phyloP scores from a whole-genome alignment of 495 filamentous ascomycete genomes.

The Podospora bellae-mahoneyi region DNA sequence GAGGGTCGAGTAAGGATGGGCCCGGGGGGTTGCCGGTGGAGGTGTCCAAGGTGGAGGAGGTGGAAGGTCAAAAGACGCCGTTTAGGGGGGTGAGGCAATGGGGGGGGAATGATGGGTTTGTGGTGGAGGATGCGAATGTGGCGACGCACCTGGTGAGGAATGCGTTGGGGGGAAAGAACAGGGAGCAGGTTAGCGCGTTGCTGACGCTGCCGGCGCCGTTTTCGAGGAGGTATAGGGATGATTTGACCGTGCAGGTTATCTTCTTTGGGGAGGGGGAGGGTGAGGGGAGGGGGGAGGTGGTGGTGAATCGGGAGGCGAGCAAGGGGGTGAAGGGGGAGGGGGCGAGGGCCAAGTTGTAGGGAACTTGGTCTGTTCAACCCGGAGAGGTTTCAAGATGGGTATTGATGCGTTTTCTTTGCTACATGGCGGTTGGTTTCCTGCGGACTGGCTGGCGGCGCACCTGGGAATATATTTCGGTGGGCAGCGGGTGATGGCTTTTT shows the following conservation, averaged over 20 bases:
- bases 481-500: no score
- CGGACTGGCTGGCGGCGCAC: no score
- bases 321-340: constrained; percentile 53
- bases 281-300: constrained; percentile 60
- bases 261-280: constrained; percentile 86
- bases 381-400: no score
- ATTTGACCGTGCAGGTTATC: constrained; percentile 96
- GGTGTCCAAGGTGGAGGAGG: constrained; percentile 26
- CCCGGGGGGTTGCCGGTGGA: constrained; percentile 53
- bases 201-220: constrained; percentile 89
- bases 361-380: no score
- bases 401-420: no score
- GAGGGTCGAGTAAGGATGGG: constrained; percentile 33
- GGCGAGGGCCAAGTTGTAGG: constrained; percentile 41
- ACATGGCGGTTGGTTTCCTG: no score
- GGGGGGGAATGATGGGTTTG: constrained; percentile 72
- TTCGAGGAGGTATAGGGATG: constrained; percentile 87
- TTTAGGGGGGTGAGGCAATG: constrained; percentile 78
- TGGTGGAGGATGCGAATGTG: constrained; percentile 92
- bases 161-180: constrained; percentile 88
- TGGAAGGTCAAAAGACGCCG: constrained; percentile 62
- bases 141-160: constrained; percentile 96
- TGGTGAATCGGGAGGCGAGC: constrained; percentile 82
- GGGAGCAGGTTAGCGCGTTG: constrained; percentile 90
- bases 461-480: no score